Evolutionary conservation across 345 rosid species (phyloP), one percentile per base, ranked within the genome.

Genomic region (Microcos paniculata): DNA sequence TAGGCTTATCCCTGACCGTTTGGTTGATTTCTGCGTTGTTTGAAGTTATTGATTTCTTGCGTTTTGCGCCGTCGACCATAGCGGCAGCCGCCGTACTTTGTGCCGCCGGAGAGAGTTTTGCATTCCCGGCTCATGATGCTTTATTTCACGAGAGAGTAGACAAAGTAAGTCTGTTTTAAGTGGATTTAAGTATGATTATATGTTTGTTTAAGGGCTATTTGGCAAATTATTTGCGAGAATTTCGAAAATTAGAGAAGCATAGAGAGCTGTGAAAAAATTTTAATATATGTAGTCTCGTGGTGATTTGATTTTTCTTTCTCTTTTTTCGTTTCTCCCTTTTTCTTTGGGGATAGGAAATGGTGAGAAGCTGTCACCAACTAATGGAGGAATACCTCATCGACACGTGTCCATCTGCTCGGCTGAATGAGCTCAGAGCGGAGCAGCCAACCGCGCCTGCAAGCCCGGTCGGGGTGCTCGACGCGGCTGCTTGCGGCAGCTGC

Each of bases 281-380:
- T 53, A 55, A 35, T 28, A 0, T 9, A 62, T 56, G 21, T 38
- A 33, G 40, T 52, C 64, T 38, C 23, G 65, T 58, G 24, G 53
- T 72, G 64, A 58, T 45, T 59, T 73, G 11, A 11, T 61, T 61
- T 51, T 51, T 30, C 8, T 4, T 13, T 18, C n/a, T n/a, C 21
- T n/a, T 45, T 48, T 65, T 70, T 49, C 45, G n/a, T 35, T 38
- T 8, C 11, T 0, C 48, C 26, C 31, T 74, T 58, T 66, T 53
- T 68, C 52, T 26, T 63, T 8, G 21, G 68, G 73, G 71, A 68
- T 78, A 90, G 94, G 90, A 86, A 84, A 88, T 72, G 91, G 86
- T 77, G 85, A 85, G 88, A 80, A 90, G 94, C 94, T 90, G 94
- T 90, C 90, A 77, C 77, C 94, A 86, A 85, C 94, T 90, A 70